Base-by-base conservation (phyloP, 495 filamentous ascomycete species). In the Xylaria scruposa region DNA sequence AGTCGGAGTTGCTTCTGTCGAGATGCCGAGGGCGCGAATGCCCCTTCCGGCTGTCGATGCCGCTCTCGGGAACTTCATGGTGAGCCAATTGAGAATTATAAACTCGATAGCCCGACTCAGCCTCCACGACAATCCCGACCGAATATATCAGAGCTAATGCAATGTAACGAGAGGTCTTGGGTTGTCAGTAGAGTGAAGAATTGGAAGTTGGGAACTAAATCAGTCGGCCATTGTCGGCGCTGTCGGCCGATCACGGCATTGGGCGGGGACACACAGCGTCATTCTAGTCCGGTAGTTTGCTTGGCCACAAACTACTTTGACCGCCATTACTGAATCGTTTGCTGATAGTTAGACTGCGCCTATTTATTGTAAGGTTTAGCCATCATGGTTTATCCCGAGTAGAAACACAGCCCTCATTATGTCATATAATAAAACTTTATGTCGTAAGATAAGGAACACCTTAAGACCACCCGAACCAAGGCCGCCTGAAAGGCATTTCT, bases 11-110 rank as follows among this genome's bases (percentile, higher is more conserved):
- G 70, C 72, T 9, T 68, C 66, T 58, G 38, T 61, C 40, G 75
- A 51, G 24, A 33, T 46, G 66, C 63, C 67, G 68, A 76, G 66
- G 40, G 49, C 38, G 4, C 67, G 62, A 2, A 81, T 31, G 62
- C 78, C 76, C 64, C 76, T 78, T 21, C 70, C 70, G 70, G 74
- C 73, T 26, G 70, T 70, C 59, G 72, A 69, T 36, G 76, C 59
- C 62, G 76, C 72, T 75, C 74, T 72, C 36, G 78, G 75, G 33
- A 75, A 61, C 74, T 77, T 82, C 81, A 83, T 83, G 31, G 72
- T 77, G 67, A 33, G 53, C 74, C 75, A 78, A 80, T 81, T 75
- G 74, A 60, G 15, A 68, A 46, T 24, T 38, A 4, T 36, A 36
- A 31, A 19, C 21, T 17, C 5, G 21, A 24, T 36, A 38, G 7